Evolutionary conservation across 495 filamentous ascomycete genomes (phyloP), one percentile per base, ranked within the genome.

Genomic region (Chaetomium tenue): DNA sequence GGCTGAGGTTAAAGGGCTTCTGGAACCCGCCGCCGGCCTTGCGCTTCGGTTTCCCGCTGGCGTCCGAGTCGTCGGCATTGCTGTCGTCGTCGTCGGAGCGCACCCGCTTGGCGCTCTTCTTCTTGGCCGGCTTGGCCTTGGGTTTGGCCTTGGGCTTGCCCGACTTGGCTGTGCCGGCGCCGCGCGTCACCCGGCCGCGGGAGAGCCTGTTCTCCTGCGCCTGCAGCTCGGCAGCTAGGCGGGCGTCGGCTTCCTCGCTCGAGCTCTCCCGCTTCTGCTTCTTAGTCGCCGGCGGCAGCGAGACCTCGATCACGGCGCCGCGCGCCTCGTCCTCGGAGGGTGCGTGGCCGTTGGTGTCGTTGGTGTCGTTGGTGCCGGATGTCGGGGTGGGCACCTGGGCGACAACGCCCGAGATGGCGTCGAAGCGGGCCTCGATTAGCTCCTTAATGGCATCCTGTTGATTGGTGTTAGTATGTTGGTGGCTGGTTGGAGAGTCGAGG

Each of bases 391-490:
- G 72, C n/a, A 71, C 64, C 25, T 68, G 63, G 16, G 65, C 47
- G 53, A 75, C 77, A 50, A 82, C 80, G 53, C 82, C 78, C 40
- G 85, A 85, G 70, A 89, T 86, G 65, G 88, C 87, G 73, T 98
- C 93, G 77, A 98, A 98, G 58, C 94, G 90, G 64, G 87, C 84
- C 78, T 92, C 89, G 60, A 98, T 98, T 23, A 98, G 83, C 48
- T 77, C 76, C 71, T 92, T 93, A 70, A 98, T 88, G 15, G 83
- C 84, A 76, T 85, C 81, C 93, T 98, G 68, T 46, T 44, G 47
- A 64, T 3, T 33, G 55, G 53, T 51, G 58, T 64, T 20, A 51
- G 47, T 48, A 60, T 20, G 22, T 40, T 3, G 50, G 47, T 60
- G 42, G 26, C 51, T 30, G 28, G 28, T 6, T 30, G 6, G 3